A percentile compares a stretch with the other conserved stretches of the same genome.
These are phyloP conservation scores for Pseudogymnoascus sp. DNA, from an alignment of 2,329 filamentous ascomycete species.

Conservation along the genomic window DNA sequence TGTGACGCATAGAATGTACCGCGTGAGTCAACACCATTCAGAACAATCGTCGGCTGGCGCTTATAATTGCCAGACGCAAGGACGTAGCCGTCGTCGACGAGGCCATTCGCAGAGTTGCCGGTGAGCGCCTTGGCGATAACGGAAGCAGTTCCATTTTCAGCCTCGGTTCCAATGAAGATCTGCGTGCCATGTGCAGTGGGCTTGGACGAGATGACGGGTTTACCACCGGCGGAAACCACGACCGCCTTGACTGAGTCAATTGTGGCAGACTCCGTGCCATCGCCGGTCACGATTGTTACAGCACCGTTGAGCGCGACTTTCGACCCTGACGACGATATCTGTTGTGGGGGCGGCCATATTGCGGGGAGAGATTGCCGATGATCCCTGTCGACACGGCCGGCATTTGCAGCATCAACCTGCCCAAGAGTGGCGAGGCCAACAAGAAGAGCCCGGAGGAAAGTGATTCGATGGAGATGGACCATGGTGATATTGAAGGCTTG, in stretches of 20 bases:
- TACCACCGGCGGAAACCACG: background rate
- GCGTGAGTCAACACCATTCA: conserved; percentile 19
- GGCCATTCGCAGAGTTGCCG: conserved; percentile 14
- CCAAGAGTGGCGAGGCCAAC: background rate
- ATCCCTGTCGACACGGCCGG: background rate
- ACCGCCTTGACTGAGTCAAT: background rate
- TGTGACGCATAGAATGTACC: conserved; percentile 20
- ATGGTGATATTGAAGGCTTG: background rate
- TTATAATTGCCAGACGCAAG: conserved; percentile 17
- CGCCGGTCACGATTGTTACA: conserved; percentile 19
- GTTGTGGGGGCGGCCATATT: conserved; percentile 15
- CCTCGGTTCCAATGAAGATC: conserved; percentile 3
- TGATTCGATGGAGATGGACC: background rate
- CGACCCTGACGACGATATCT: conserved; percentile 13
- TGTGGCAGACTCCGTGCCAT: conserved; percentile 15
- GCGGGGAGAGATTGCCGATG: background rate
- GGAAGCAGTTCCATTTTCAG: background rate
- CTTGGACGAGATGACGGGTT: background rate
- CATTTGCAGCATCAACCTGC: background rate
- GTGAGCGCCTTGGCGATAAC: conserved; percentile 11
- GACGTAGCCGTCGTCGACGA: conserved; percentile 18
- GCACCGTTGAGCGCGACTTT: conserved; percentile 14
- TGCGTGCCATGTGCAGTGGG: background rate
- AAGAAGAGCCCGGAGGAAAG: background rate
- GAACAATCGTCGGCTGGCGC: conserved; percentile 16